Conservation (phyloP, 2,329 filamentous ascomycete genomes). For the Aspergillus sojae region DNA sequence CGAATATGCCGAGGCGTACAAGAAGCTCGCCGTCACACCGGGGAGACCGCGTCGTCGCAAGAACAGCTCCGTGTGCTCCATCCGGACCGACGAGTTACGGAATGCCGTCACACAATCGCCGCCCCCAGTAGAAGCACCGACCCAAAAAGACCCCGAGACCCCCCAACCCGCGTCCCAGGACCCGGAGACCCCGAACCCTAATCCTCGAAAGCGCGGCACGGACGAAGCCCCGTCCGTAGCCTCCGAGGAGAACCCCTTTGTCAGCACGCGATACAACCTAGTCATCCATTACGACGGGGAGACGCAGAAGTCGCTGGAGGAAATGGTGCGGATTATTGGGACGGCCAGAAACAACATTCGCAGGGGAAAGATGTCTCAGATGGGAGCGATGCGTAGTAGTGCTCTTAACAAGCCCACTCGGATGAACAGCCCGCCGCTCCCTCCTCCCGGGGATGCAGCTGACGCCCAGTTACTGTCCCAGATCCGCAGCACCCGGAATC, state of each 20-base stretch:
- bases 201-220: constrained; percentile 39
- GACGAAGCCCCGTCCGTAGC: constrained; percentile 37
- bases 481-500: constrained; percentile 32
- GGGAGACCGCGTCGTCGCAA: constrained; percentile 38
- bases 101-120: not conserved
- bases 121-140: constrained; percentile 7
- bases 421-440: not conserved
- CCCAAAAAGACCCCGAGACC: not conserved
- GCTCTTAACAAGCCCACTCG: constrained; percentile 15
- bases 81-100: constrained; percentile 35
- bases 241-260: constrained; percentile 50
- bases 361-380: constrained; percentile 70
- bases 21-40: constrained; percentile 34
- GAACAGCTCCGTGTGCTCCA: constrained; percentile 48
- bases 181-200: constrained; percentile 26
- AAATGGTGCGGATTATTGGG: constrained; percentile 79
- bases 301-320: constrained; percentile 80
- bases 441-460: not conserved
- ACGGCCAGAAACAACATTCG: constrained; percentile 80
- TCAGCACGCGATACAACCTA: constrained; percentile 73
- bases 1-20: constrained; percentile 48
- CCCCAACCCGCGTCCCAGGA: constrained; percentile 14
- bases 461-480: constrained; percentile 20
- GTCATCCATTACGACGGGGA: constrained; percentile 92
- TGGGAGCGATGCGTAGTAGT: constrained; percentile 30